Conservation (phyloP, 2,329 filamentous ascomycete species). For the Diaporthe batatas region DNA sequence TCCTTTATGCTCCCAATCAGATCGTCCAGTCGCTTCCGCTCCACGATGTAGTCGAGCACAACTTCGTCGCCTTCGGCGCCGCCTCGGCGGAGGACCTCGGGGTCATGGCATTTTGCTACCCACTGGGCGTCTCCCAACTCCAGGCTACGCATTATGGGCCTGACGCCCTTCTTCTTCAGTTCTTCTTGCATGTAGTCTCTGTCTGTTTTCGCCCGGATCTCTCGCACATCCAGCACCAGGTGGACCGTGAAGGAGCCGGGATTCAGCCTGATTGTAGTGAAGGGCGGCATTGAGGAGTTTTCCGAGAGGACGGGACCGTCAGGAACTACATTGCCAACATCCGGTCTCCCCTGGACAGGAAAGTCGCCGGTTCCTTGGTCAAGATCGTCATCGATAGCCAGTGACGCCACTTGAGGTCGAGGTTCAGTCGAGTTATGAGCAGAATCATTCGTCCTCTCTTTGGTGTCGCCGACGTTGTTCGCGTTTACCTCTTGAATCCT, state of each 20-base stretch:
- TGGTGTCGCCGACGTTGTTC: constrained; percentile 29
- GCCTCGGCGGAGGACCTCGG: constrained; percentile 65
- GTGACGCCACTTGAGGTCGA: not conserved
- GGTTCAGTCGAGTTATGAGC: not conserved
- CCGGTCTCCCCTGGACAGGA: constrained; percentile 43
- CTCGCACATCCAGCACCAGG: constrained; percentile 80
- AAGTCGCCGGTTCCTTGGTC: constrained; percentile 38
- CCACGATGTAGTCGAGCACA: constrained; percentile 83
- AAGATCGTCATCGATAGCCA: not conserved
- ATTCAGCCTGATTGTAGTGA: constrained; percentile 72
- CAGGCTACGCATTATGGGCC: constrained; percentile 75
- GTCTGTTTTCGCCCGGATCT: constrained; percentile 79
- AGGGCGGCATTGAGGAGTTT: constrained; percentile 56
- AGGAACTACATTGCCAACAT: constrained; percentile 57
- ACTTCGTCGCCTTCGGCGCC: constrained; percentile 77
- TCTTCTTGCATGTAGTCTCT: constrained; percentile 83
- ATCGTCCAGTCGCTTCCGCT: constrained; percentile 85
- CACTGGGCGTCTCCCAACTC: constrained; percentile 83
- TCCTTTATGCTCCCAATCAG: constrained; percentile 85
- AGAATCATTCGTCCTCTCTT: not conserved
- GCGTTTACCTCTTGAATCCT: constrained; percentile 66
- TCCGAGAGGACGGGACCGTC: constrained; percentile 51
- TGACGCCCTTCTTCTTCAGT: constrained; percentile 74
- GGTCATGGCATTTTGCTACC: constrained; percentile 79
- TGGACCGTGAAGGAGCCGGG: constrained; percentile 79